Percentiles rank a stretch among this genome's conserved stretches.
phyloP scores from a whole-genome alignment of 257 asterid species.

The Cynanchum wilfordii region DNA sequence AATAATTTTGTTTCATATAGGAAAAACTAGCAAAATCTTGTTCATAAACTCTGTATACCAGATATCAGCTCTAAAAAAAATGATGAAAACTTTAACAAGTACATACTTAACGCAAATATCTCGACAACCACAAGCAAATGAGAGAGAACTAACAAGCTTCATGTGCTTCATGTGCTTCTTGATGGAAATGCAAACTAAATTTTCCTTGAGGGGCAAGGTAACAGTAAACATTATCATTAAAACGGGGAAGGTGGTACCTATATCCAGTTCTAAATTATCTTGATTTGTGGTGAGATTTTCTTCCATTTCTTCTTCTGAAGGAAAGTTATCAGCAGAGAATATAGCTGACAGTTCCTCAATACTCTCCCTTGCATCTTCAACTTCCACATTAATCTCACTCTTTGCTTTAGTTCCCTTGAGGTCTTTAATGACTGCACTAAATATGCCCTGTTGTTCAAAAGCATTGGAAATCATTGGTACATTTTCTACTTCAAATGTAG shows the following conservation, averaged over 20 bases:
- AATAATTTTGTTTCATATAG: not conserved
- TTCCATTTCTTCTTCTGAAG: conserved; percentile 39
- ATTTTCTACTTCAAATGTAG: conserved; percentile 1
- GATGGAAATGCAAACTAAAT: not conserved
- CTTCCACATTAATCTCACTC: conserved; percentile 37
- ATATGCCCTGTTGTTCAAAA: conserved; percentile 52
- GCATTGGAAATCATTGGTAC: not conserved
- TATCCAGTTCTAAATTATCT: conserved; percentile 56
- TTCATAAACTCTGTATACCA: not conserved
- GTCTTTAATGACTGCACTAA: conserved; percentile 68
- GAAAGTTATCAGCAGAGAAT: conserved; percentile 61
- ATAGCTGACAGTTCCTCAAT: conserved; percentile 48
- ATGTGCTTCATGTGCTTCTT: not conserved
- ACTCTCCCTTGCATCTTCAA: conserved; percentile 45
- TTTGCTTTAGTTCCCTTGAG: conserved; percentile 48
- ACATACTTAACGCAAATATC: not conserved
- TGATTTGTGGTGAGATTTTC: conserved; percentile 32
- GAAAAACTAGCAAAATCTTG: not conserved
- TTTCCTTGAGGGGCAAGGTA: not conserved
- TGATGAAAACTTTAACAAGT: not conserved
- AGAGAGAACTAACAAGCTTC: conserved; percentile 2
- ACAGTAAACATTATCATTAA: not conserved
- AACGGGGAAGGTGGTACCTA: conserved; percentile 42
- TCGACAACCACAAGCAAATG: not conserved
- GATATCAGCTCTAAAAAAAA: not conserved